phyloP scores from a whole-genome alignment of 768 basidiomycete species.

The Holtermannia corniformis region DNA sequence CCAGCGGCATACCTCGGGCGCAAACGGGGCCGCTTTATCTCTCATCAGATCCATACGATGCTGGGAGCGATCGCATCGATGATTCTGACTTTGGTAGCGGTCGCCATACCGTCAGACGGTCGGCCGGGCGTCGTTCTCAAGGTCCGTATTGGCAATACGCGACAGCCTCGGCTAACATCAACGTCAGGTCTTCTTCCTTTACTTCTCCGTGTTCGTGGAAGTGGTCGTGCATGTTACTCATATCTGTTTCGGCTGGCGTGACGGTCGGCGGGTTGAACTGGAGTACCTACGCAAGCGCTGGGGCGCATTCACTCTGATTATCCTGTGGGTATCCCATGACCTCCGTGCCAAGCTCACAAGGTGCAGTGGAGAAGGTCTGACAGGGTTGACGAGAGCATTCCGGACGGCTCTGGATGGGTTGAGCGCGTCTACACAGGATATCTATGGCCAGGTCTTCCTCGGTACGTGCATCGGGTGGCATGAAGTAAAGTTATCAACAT shows the following conservation, averaged over 20 bases:
- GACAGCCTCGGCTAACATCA: not conserved
- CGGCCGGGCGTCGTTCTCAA: constrained; percentile 7
- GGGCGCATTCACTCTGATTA: constrained; percentile 29
- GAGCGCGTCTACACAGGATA: constrained; percentile 8
- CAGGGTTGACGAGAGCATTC: constrained; percentile 21
- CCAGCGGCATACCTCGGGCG: constrained; percentile 10
- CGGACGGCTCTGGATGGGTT: constrained; percentile 22
- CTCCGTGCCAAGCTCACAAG: not conserved
- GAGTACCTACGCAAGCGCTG: constrained; percentile 11
- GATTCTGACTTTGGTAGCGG: constrained; percentile 8
- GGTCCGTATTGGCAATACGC: constrained; percentile 1
- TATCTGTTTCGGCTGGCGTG: not conserved
- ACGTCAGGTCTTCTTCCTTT: constrained; percentile 17
- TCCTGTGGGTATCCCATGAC: constrained; percentile 16
- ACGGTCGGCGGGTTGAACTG: not conserved
- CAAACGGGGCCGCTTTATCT: not conserved
- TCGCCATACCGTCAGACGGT: constrained; percentile 10
- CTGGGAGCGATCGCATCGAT: constrained; percentile 5
- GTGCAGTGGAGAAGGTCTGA: constrained; percentile 33
- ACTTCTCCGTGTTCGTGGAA: constrained; percentile 15
- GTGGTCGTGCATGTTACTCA: not conserved
- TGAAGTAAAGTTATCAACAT: not conserved
- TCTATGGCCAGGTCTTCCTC: constrained; percentile 22
- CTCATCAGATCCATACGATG: constrained; percentile 2
- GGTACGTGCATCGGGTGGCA: not conserved